phyloP scores from a whole-genome alignment of 306 rosid genomes.

The Rubus idaeus region DNA sequence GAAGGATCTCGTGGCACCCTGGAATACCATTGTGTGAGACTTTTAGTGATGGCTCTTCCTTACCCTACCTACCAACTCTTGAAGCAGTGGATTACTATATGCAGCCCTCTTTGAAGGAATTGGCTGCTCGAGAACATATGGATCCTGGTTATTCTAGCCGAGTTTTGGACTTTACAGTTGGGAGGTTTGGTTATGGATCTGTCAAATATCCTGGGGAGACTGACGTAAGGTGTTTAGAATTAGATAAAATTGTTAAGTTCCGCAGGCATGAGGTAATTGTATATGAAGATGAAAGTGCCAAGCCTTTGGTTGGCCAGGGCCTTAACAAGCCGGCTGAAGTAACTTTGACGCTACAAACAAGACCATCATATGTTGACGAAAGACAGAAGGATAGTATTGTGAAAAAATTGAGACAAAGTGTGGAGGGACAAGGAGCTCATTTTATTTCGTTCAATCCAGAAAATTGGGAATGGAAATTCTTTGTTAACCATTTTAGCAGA shows the following conservation, averaged over 20 bases:
- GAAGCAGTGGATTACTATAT: conserved; percentile 51
- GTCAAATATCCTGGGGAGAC: conserved; percentile 65
- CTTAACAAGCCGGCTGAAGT: conserved; percentile 97
- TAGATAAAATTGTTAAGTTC: conserved; percentile 63
- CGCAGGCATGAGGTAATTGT: conserved; percentile 71
- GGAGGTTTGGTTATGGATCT: conserved; percentile 75
- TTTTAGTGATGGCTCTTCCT: conserved; percentile 38
- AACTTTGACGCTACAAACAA: conserved; percentile 53
- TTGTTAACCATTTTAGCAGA: conserved; percentile 87
- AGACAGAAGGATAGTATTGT: conserved; percentile 33
- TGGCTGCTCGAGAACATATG: conserved; percentile 13
- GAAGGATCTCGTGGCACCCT: conserved; percentile 39
- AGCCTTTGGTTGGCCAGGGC: conserved; percentile 74
- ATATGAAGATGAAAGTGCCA: conserved; percentile 62
- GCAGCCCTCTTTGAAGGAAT: conserved; percentile 56
- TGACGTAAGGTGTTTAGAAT: conserved; percentile 61
- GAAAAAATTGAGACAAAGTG: conserved; percentile 49
- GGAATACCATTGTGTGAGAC: conserved; percentile 22
- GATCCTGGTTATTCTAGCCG: conserved; percentile 73
- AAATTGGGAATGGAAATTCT: conserved; percentile 79
- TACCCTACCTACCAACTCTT: conserved; percentile 58
- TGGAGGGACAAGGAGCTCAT: conserved; percentile 67
- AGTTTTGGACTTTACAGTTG: conserved; percentile 70
- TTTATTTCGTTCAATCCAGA: conserved; percentile 67
- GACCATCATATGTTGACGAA: conserved; percentile 35